phyloP scores from a whole-genome alignment of 176 grass and related monocot species.

The Calamus simplicifolius region DNA sequence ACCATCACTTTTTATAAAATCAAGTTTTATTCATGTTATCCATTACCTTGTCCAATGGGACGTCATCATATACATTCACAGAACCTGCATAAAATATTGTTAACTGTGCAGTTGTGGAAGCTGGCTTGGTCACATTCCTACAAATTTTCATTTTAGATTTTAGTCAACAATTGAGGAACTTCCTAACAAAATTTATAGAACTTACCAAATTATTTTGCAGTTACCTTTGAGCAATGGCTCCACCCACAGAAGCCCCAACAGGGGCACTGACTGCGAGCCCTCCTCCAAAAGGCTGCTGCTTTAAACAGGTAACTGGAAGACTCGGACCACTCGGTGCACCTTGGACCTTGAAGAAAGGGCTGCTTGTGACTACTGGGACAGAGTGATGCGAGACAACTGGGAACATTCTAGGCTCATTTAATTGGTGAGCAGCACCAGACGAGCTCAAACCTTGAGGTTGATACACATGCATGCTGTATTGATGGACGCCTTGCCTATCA shows the following conservation, averaged over 20 bases:
- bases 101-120: constrained; percentile 2
- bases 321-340: background rate
- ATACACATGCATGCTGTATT: constrained; percentile 13
- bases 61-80: constrained; percentile 31
- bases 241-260: background rate
- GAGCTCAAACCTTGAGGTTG: background rate
- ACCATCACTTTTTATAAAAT: constrained; percentile 7
- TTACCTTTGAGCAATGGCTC: background rate
- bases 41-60: constrained; percentile 40
- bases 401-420: constrained; percentile 7
- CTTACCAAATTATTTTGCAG: background rate
- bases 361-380: background rate
- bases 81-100: constrained; percentile 46
- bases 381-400: constrained; percentile 8
- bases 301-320: background rate
- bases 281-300: constrained; percentile 4
- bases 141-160: too few relatives aligned
- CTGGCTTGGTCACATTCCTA: background rate
- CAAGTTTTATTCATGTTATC: background rate
- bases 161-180: background rate
- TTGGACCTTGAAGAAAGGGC: constrained; percentile 12
- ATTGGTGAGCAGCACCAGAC: background rate
- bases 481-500: constrained; percentile 20
- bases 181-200: background rate
- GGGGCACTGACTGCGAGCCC: background rate